Evolutionary conservation across 306 rosid genomes (phyloP), one percentile per base, ranked within the genome.

Genomic region (Rosa lucieae): DNA sequence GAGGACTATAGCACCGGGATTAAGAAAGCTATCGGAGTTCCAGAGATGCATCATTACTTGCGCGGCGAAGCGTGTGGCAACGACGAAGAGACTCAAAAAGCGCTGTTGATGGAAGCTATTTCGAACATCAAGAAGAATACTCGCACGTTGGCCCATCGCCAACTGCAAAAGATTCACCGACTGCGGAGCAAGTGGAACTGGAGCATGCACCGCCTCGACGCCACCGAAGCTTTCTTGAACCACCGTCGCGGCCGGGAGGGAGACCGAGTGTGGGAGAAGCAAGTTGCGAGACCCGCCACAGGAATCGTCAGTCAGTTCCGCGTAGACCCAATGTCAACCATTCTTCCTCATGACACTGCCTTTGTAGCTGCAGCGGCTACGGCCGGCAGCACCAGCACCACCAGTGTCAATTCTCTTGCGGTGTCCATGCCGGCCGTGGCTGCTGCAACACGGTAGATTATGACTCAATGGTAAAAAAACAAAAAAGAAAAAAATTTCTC

Each of bases 11-110:
- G 58, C 0, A 55, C 21, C 3, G 90, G 90, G 32, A 82, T 85
- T 8, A 70, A 83, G 32, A 82, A 80, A 10, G 87, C 90, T 0
- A 87, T 87, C 15, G 90, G 90, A 1, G 83, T 85, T 1, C 88
- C 90, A 0, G 90, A 87, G 51, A 46, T 87, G 63, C 84, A 87
- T 11, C 75, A 75, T 13, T 78, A 77, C 40, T 37, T 87, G 5
- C 49, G 48, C 1, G 75, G 74, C 0, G 84, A 82, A 59, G 73
- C 42, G 8, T 5, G 52, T 0, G 83, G 77, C 2, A 56, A 67
- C 0, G 65, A 76, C 1, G 58, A 74, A n/a, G 61, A 23, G 23
- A 32, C 77, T 0, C 85, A 78, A n/a, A 52, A 75, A 8, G 48
- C 48, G 39, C 78, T 85, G 43, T 81, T 87, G 10, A 8, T 67